Evolutionary conservation across 2,329 filamentous ascomycete species (phyloP), one percentile per base, ranked within the genome.

Genomic region (Biscogniauxia marginata): DNA sequence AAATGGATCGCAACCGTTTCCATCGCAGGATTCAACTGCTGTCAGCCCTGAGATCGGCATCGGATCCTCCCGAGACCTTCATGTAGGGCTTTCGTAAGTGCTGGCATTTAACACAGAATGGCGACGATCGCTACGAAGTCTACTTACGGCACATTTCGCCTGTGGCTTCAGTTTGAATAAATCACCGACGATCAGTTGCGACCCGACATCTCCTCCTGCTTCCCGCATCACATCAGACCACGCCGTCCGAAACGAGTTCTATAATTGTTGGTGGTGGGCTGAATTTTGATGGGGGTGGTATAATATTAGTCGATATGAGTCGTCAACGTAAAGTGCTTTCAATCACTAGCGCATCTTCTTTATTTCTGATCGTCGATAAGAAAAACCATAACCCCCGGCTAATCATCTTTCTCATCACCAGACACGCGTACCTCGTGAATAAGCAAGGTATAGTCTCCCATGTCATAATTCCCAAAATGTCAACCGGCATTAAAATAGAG

Each of bases 381-480:
- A 39, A n/a, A 39, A 39, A 3, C 30, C 13, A 39, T 16, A 16
- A 39, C 13, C 30, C 6, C n/a, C 5, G n/a, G 7, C 30, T 39
- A 39, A 39, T 39, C 30, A 39, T 11, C 30, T 9, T 39, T 39
- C 11, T 39, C 30, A n/a, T 39, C 30, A 39, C 30, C 30, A 39
- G 30, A 39, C 30, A 39, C 30, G 30, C 30, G 30, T 39, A 39
- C 30, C 30, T 16, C 30, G 30, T 39, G 30, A 39, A 39, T 16
- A 39, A 6, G 30, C 30, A 16, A 9, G 13, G 6, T 23, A 49
- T n/a, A 23, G 48, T 20, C 22, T 49, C 24, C 50, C 50, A 52
- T 52, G 50, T 9, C n/a, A n/a, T n/a, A n/a, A n/a, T 52, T 52
- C 23, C 44, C 23, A 21, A 25, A 44, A 46, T 23, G 20, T 45